A percentile compares a stretch with the other conserved stretches of the same genome.
phyloP scores from a whole-genome alignment of 164 flowering plant species.

The Tetracentron sinense region DNA sequence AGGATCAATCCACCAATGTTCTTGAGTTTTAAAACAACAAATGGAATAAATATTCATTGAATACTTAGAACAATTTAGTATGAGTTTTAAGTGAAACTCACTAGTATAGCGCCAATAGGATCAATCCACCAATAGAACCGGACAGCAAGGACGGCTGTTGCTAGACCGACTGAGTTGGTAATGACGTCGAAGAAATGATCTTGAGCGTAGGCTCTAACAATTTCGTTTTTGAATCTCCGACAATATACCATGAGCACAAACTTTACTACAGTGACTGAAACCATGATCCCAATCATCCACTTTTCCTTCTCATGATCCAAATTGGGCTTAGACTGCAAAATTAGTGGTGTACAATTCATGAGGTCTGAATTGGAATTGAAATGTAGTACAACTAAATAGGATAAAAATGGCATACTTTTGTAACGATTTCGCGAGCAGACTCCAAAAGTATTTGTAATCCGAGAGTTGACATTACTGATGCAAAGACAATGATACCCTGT shows the following conservation, averaged over 20 bases:
- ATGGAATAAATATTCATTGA: no score
- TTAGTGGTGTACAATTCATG: not conserved
- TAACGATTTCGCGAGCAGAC: conserved; percentile 44
- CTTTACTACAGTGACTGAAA: conserved; percentile 61
- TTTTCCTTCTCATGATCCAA: conserved; percentile 38
- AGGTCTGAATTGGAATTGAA: no score
- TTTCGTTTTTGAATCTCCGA: conserved; percentile 62
- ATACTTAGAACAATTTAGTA: no score
- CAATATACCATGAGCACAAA: conserved; percentile 65
- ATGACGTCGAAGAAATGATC: conserved; percentile 84
- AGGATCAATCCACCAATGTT: no score
- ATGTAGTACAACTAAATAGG: no score
- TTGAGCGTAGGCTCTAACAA: conserved; percentile 73
- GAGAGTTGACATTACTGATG: conserved; percentile 79
- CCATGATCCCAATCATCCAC: conserved; percentile 89
- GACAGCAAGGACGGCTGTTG: conserved; percentile 59
- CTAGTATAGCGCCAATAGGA: conserved; percentile 73
- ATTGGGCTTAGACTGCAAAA: conserved; percentile 35
- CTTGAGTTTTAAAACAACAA: no score
- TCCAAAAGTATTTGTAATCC: conserved; percentile 66
- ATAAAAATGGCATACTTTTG: conserved; percentile 30
- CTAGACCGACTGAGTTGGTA: conserved; percentile 70
- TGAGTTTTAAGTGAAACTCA: no score
- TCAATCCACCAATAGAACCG: conserved; percentile 72
- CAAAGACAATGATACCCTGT: conserved; percentile 81